Conservation (phyloP, 331 rosid species). For the Malus hybrid region DNA sequence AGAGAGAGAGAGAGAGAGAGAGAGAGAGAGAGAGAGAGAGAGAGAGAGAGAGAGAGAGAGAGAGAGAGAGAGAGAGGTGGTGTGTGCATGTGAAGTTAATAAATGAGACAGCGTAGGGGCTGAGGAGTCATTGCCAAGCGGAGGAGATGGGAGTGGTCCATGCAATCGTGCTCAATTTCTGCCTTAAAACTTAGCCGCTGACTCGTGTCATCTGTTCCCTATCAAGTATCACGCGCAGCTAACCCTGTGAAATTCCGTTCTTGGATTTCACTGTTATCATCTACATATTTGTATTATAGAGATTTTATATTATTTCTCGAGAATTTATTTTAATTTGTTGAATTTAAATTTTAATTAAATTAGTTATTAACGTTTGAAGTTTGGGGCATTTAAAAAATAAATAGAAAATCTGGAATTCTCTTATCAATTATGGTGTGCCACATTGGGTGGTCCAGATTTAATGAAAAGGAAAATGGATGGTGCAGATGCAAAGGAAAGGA, state of each 20-base stretch:
- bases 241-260: not conserved
- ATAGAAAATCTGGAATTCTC: too few relatives aligned
- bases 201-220: not conserved
- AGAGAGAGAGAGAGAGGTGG: not conserved
- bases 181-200: constrained; percentile 19
- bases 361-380: too few relatives aligned
- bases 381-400: too few relatives aligned
- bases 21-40: not conserved
- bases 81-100: constrained; percentile 35
- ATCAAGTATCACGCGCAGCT: constrained; percentile 17
- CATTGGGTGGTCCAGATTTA: too few relatives aligned
- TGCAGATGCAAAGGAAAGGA: too few relatives aligned
- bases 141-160: constrained; percentile 5
- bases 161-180: not conserved
- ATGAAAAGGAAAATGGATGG: too few relatives aligned
- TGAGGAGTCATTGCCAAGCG: not conserved
- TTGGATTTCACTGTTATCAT: too few relatives aligned
- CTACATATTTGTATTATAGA: too few relatives aligned
- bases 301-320: too few relatives aligned
- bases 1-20: not conserved
- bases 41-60: not conserved
- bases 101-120: constrained; percentile 15
- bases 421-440: too few relatives aligned
- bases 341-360: too few relatives aligned
- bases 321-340: too few relatives aligned